phyloP scores from a whole-genome alignment of 2,329 filamentous ascomycete genomes.

The Cadophora malorum region DNA sequence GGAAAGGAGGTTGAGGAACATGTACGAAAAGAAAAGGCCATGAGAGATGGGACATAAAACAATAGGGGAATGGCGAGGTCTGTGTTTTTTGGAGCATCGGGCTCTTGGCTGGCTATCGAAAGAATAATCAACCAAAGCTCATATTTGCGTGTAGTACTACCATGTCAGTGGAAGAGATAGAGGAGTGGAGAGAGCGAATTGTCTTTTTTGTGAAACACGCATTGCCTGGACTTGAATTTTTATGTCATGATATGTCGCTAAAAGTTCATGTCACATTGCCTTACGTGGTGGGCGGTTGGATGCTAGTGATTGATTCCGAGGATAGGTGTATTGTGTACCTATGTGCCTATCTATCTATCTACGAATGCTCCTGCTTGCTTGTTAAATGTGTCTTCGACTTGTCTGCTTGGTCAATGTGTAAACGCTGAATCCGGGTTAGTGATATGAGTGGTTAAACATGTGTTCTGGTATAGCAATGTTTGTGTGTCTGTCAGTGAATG shows the following conservation, averaged over 20 bases:
- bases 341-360: not conserved
- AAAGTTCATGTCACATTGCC: conserved; percentile 1
- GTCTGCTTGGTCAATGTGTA: not conserved
- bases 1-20: too few species aligned
- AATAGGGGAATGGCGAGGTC: too few species aligned
- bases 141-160: conserved; percentile 16
- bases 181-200: not conserved
- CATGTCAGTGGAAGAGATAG: not conserved
- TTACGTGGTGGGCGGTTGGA: not conserved
- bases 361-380: conserved; percentile 1
- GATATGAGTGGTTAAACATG: not conserved
- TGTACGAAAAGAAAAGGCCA: conserved; percentile 4
- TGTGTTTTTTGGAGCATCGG: not conserved
- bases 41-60: too few species aligned
- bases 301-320: not conserved
- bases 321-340: not conserved
- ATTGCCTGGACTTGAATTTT: conserved; percentile 21
- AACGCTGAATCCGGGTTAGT: not conserved
- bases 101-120: conserved; percentile 4
- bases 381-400: not conserved
- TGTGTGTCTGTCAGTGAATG: not conserved
- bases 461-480: not conserved
- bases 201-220: conserved; percentile 23
- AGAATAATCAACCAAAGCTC: conserved; percentile 1
- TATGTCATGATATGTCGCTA: not conserved